Evolutionary conservation across 78 protist species (phyloP), one percentile per base, ranked within the genome.

Genomic region (Bigelowiella natans): DNA sequence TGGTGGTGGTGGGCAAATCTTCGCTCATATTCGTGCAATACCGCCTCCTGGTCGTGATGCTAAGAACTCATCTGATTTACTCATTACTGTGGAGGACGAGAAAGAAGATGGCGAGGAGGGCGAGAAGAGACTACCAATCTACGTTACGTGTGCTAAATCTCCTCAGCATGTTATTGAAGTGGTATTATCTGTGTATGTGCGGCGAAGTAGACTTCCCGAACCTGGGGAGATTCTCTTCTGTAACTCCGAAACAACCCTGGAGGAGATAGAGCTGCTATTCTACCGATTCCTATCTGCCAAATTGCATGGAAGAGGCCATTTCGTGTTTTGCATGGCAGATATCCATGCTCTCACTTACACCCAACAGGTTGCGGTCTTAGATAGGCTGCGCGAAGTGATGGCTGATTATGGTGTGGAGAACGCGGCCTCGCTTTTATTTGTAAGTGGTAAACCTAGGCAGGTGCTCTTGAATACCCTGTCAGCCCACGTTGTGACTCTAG

Each of bases 251-350:
- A 83, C 86, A 34, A 7, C 38, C 39, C 11, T 83, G 29, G 86
- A 83, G 86, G 86, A 83, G 86, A 83, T 83, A 29, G 86, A 7
- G 86, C 86, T 83, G 86, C 86, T 83, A 7, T 83, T 83, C 86
- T 28, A 83, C 86, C 86, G 86, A 7, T 83, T 83, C 31, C 86
- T 83, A 18, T 18, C 11, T 26, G 86, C 86, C 38, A 83, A 28
- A 11, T 34, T 83, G 2, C 86, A 83, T 34, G 86, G 86, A 28
- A 29, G 86, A 29, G 86, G 29, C 3, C 38, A 83, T 26, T 30
- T 30, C 86, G 86, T 83, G 86, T 83, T 83, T 28, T 83, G 86
- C 86, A 26, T 83, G 2, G 86, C 86, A 7, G 86, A 83, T 28
- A 34, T 83, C 38, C 86, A 83, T 34, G 11, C 29, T 11, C 86